phyloP scores from a whole-genome alignment of 306 rosid genomes.

The Cicer cuneatum region DNA sequence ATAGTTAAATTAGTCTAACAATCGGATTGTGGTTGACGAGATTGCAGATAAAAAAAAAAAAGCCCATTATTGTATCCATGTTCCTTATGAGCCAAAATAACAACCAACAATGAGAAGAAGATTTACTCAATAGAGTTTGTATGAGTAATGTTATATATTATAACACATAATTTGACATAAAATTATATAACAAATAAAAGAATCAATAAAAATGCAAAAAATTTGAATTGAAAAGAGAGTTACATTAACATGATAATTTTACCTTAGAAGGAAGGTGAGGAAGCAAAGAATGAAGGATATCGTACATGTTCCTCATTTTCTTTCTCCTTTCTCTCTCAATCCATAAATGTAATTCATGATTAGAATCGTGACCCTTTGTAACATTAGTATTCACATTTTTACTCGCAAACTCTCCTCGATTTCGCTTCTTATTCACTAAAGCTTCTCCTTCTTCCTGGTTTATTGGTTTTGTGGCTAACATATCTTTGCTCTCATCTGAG shows the following conservation, averaged over 20 bases:
- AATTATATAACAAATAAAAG: too few relatives aligned
- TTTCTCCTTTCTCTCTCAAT: conserved; percentile 88
- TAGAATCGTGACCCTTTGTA: conserved; percentile 37
- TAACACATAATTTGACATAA: too few relatives aligned
- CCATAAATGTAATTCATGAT: conserved; percentile 68
- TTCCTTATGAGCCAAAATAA: too few relatives aligned
- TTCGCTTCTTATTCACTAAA: conserved; percentile 5
- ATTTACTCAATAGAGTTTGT: too few relatives aligned
- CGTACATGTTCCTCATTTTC: conserved; percentile 81
- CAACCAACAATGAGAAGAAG: too few relatives aligned
- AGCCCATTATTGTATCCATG: too few relatives aligned
- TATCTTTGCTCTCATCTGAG: conserved; percentile 23
- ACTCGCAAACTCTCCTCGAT: not conserved
- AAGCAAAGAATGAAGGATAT: conserved; percentile 78
- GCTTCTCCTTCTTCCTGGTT: conserved; percentile 1
- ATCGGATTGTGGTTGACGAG: too few relatives aligned
- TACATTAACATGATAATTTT: not conserved
- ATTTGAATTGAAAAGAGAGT: too few relatives aligned
- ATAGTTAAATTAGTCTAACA: too few relatives aligned
- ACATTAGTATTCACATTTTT: not conserved
- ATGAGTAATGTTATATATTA: too few relatives aligned
- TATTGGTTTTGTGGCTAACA: not conserved
- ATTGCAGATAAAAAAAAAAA: too few relatives aligned
- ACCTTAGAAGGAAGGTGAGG: conserved; percentile 86
- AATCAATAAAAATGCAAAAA: too few relatives aligned